phyloP scores from a whole-genome alignment of 305 asterid genomes.

The Plantago rigida region DNA sequence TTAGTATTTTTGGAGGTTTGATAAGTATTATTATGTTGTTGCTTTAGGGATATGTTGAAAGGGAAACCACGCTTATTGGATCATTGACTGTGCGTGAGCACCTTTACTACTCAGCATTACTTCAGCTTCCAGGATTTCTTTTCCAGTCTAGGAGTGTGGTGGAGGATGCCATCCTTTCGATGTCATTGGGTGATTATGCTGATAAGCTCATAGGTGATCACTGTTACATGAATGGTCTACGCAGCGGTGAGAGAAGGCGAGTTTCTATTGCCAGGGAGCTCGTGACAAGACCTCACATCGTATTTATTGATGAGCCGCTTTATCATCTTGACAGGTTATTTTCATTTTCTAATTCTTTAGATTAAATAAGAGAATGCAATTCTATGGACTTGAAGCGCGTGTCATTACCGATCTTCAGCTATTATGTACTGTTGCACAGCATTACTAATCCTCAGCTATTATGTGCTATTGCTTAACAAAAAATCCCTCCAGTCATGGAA shows the following conservation, averaged over 20 bases:
- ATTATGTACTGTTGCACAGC: neutral
- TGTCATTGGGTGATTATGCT: conserved; percentile 85
- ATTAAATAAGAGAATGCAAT: neutral
- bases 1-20: conserved; percentile 9
- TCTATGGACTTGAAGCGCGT: neutral
- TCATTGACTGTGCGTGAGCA: conserved; percentile 94
- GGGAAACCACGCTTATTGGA: conserved; percentile 82
- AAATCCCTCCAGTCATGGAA: too few species aligned
- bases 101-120: conserved; percentile 81
- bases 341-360: neutral
- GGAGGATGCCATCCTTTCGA: conserved; percentile 85
- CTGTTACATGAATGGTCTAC: conserved; percentile 89
- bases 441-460: too few species aligned
- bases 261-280: conserved; percentile 95
- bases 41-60: conserved; percentile 78
- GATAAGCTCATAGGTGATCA: conserved; percentile 92
- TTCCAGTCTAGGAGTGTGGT: conserved; percentile 59
- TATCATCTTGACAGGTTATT: conserved; percentile 93
- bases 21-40: conserved; percentile 21
- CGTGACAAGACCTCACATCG: conserved; percentile 77
- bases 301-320: conserved; percentile 95
- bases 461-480: too few species aligned
- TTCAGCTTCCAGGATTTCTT: conserved; percentile 84
- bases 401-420: neutral
- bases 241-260: conserved; percentile 88